Evolutionary conservation across 352 stramenopile genomes (phyloP).

Genomic region (Phytophthora capsici): DNA sequence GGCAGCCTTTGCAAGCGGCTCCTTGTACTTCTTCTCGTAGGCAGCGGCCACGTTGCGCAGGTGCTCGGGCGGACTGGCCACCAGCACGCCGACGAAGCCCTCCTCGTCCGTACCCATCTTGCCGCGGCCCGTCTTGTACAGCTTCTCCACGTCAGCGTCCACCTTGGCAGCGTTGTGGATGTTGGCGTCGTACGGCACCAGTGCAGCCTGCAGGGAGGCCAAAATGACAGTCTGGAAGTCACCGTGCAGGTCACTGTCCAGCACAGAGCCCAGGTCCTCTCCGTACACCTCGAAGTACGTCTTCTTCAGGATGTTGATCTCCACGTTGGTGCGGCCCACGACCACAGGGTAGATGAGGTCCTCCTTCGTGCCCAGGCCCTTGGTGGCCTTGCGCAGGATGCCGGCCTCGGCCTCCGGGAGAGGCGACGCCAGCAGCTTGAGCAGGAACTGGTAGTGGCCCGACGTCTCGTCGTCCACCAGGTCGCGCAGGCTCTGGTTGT

Average conservation of each 20-base stretch:
- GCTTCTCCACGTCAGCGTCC: slow-evolving; percentile 58
- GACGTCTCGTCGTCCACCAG: slow-evolving; percentile 69
- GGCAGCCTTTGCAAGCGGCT: slow-evolving; percentile 65
- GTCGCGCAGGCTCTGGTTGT: slow-evolving; percentile 61
- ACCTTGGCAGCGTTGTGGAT: slow-evolving; percentile 76
- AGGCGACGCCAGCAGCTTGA: slow-evolving; percentile 58
- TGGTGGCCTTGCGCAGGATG: slow-evolving; percentile 68
- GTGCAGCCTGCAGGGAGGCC: slow-evolving; percentile 60
- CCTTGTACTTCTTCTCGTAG: slow-evolving; percentile 78
- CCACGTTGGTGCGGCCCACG: slow-evolving; percentile 67
- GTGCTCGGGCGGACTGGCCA: slow-evolving; percentile 62
- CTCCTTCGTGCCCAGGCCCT: slow-evolving; percentile 69
- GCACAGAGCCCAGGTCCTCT: slow-evolving; percentile 62
- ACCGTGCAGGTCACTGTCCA: slow-evolving; percentile 72
- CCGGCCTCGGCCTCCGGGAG: slow-evolving; percentile 72
- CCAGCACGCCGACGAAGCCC: slow-evolving; percentile 61
- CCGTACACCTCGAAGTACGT: slow-evolving; percentile 73
- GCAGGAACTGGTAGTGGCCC: slow-evolving; percentile 72
- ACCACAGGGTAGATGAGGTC: slow-evolving; percentile 72
- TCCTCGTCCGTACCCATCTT: slow-evolving; percentile 78
- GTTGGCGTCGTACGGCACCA: slow-evolving; percentile 59
- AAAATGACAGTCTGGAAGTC: slow-evolving; percentile 82
- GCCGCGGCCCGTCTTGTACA: slow-evolving; percentile 79
- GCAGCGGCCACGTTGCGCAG: slow-evolving; percentile 62
- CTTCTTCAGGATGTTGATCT: slow-evolving; percentile 88